A percentile compares a stretch with the other conserved stretches of the same genome.
Conservation (phyloP, 2,329 filamentous ascomycete species). For the Reticulascus tulasneorum region DNA sequence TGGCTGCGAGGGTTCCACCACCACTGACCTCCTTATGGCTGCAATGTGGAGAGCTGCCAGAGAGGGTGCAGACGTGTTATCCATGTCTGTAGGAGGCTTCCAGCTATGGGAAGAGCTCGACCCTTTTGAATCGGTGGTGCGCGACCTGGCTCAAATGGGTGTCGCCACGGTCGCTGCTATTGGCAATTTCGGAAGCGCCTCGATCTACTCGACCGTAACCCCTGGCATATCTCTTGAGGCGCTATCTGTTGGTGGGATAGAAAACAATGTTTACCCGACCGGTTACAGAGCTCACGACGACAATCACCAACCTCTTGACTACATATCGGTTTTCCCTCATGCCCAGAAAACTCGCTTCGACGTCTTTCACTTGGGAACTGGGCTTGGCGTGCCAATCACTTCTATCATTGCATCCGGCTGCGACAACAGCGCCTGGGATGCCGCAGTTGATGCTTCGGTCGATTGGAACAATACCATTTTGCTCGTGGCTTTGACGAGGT, state of each 20-base stretch:
- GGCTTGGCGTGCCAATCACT: neutral
- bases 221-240: constrained; percentile 44
- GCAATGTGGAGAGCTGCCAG: constrained; percentile 39
- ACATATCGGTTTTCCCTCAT: constrained; percentile 8
- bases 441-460: too few species aligned
- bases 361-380: constrained; percentile 4
- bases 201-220: constrained; percentile 45
- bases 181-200: constrained; percentile 25
- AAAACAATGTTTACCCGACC: constrained; percentile 32
- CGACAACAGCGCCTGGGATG: too few species aligned
- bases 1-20: constrained; percentile 27
- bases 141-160: constrained; percentile 23
- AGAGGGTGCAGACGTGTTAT: constrained; percentile 32
- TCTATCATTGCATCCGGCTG: too few species aligned
- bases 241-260: constrained; percentile 44
- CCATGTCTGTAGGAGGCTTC: constrained; percentile 20
- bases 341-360: too few species aligned
- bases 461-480: constrained; percentile 3
- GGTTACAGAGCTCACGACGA: constrained; percentile 3
- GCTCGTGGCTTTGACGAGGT: constrained; percentile 4
- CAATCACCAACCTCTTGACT: constrained; percentile 3
- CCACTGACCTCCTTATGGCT: constrained; percentile 35
- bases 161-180: constrained; percentile 22
- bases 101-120: constrained; percentile 24
- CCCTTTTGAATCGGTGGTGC: constrained; percentile 18